A percentile compares a stretch with the other conserved stretches of the same genome.
phyloP scores from a whole-genome alignment of 495 filamentous ascomycete species.

The Penicillium lividum region DNA sequence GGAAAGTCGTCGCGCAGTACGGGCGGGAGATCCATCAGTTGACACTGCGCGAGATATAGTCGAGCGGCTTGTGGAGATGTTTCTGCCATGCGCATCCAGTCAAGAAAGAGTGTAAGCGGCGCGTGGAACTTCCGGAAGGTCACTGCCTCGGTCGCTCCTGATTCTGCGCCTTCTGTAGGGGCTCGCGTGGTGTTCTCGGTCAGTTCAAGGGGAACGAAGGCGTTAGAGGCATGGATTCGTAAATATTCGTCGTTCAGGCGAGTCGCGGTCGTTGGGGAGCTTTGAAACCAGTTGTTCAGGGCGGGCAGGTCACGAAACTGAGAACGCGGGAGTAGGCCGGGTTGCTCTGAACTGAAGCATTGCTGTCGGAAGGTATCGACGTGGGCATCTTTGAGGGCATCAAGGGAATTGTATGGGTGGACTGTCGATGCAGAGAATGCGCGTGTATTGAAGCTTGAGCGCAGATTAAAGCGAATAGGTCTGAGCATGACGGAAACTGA shows the following conservation, averaged over 20 bases:
- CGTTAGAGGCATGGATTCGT: slow-evolving; percentile 42
- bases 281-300: slow-evolving; percentile 55
- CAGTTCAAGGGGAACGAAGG: slow-evolving; percentile 61
- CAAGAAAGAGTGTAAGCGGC: slow-evolving; percentile 57
- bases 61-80: slow-evolving; percentile 33
- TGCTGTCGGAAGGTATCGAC: slow-evolving; percentile 49
- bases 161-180: neutral
- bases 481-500: no score
- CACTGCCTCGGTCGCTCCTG: slow-evolving; percentile 5
- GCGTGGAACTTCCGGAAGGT: slow-evolving; percentile 59
- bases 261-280: slow-evolving; percentile 5
- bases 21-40: slow-evolving; percentile 64
- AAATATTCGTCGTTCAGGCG: slow-evolving; percentile 54
- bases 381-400: slow-evolving; percentile 30
- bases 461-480: neutral
- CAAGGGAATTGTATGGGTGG: slow-evolving; percentile 29
- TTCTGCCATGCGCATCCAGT: slow-evolving; percentile 47
- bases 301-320: slow-evolving; percentile 51
- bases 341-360: slow-evolving; percentile 49
- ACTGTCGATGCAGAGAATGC: slow-evolving; percentile 25
- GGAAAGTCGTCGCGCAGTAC: slow-evolving; percentile 65
- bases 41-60: slow-evolving; percentile 84
- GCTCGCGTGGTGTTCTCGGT: slow-evolving; percentile 29
- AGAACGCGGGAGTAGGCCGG: slow-evolving; percentile 48
- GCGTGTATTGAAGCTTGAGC: slow-evolving; percentile 2